Conservation (phyloP, 495 filamentous ascomycete species). For the Baudoinia panamericana region DNA sequence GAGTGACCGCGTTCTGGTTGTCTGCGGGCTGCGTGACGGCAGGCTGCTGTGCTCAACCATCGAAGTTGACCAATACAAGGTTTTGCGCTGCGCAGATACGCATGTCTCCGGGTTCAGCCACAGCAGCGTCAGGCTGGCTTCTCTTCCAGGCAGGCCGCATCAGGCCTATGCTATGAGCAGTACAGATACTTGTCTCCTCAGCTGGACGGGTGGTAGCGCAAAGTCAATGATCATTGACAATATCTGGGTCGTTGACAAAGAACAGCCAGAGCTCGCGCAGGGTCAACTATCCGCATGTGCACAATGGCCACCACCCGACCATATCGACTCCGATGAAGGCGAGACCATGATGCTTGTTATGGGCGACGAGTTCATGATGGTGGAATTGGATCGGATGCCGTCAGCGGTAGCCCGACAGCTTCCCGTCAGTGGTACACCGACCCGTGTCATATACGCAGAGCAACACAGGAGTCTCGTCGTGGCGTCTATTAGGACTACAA, state of each 20-base stretch:
- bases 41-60: slow-evolving; percentile 8
- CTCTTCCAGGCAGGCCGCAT: not conserved
- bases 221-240: slow-evolving; percentile 18
- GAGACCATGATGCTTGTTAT: slow-evolving; percentile 18
- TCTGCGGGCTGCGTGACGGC: slow-evolving; percentile 26
- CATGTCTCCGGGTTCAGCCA: slow-evolving; percentile 5
- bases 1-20: slow-evolving; percentile 1
- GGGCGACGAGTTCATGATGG: slow-evolving; percentile 37
- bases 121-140: slow-evolving; percentile 4
- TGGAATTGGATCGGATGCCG: slow-evolving; percentile 34
- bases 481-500: slow-evolving; percentile 32
- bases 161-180: slow-evolving; percentile 9
- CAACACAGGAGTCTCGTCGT: slow-evolving; percentile 39
- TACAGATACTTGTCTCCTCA: slow-evolving; percentile 12
- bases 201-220: slow-evolving; percentile 7
- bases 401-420: slow-evolving; percentile 42
- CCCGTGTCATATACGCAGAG: slow-evolving; percentile 41
- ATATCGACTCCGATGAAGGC: slow-evolving; percentile 20
- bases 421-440: slow-evolving; percentile 36
- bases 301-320: slow-evolving; percentile 15
- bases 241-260: slow-evolving; percentile 24
- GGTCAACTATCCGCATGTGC: slow-evolving; percentile 14
- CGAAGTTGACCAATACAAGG: not conserved
- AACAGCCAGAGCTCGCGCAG: slow-evolving; percentile 18
- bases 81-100: not conserved